Percentiles rank a stretch among this genome's conserved stretches.
Evolutionary conservation across 1,284 basidiomycete genomes (phyloP).

Genomic region (Athelia sp.): DNA sequence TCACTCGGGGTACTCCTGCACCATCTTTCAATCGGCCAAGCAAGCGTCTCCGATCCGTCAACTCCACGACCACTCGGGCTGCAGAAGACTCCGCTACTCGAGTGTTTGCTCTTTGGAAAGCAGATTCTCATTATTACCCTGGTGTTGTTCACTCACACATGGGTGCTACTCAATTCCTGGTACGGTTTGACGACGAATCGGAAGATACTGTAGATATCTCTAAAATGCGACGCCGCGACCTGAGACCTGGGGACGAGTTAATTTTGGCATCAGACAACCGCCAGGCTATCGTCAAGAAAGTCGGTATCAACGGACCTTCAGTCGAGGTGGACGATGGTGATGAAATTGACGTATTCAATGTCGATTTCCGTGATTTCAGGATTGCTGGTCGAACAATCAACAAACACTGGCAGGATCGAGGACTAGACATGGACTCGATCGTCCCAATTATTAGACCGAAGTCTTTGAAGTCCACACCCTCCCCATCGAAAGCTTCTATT

Average conservation of each 20-base stretch:
- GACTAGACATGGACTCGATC: slow-evolving; percentile 33
- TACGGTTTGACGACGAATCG: slow-evolving; percentile 61
- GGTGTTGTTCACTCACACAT: slow-evolving; percentile 42
- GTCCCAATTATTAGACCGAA: slow-evolving; percentile 32
- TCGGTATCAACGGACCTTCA: slow-evolving; percentile 23
- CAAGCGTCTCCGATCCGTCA: slow-evolving; percentile 20
- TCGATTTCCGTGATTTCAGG: slow-evolving; percentile 32
- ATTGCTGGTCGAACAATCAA: slow-evolving; percentile 44
- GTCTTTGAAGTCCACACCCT: slow-evolving; percentile 28
- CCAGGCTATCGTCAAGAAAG: slow-evolving; percentile 27
- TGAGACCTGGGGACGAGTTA: slow-evolving; percentile 53
- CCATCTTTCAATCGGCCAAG: slow-evolving; percentile 12
- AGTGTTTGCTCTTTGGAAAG: slow-evolving; percentile 65
- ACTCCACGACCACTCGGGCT: slow-evolving; percentile 18
- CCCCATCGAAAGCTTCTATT: slow-evolving; percentile 38
- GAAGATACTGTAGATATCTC: slow-evolving; percentile 40
- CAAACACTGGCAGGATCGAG: slow-evolving; percentile 50
- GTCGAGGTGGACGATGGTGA: slow-evolving; percentile 34
- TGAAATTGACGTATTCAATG: slow-evolving; percentile 21
- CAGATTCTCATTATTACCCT: slow-evolving; percentile 55
- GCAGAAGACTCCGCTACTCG: slow-evolving; percentile 33
- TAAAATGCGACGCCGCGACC: slow-evolving; percentile 47
- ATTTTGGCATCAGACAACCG: slow-evolving; percentile 26
- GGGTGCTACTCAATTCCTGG: slow-evolving; percentile 27
- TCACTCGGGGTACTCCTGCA: slow-evolving; percentile 8